Percentiles rank a stretch among this genome's conserved stretches.
phyloP scores from a whole-genome alignment of 441 rosid species.

The Breynia disticha region DNA sequence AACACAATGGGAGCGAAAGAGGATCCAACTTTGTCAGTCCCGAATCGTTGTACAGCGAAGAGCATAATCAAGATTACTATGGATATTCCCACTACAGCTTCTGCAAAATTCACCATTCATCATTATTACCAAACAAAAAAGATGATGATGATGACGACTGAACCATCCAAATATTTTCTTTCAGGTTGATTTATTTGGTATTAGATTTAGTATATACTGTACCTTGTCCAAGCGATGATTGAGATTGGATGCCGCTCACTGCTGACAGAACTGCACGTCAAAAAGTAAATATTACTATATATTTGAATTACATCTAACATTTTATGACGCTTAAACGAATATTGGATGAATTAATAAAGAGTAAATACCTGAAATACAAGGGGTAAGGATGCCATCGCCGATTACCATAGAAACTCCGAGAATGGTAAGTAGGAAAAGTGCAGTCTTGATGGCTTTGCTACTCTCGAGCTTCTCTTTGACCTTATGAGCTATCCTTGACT shows the following conservation, averaged over 20 bases:
- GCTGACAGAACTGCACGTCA: conserved; percentile 54
- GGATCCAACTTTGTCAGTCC: conserved; percentile 66
- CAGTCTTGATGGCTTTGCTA: conserved; percentile 20
- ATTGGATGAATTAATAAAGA: background rate
- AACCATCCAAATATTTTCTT: too few relatives aligned
- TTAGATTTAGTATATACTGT: background rate
- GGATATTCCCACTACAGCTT: conserved; percentile 48
- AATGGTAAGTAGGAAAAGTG: conserved; percentile 56
- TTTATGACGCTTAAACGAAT: too few relatives aligned
- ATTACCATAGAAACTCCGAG: conserved; percentile 80
- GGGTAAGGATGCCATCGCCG: conserved; percentile 81
- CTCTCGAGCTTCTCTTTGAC: conserved; percentile 45
- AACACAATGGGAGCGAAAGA: conserved; percentile 53
- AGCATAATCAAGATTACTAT: conserved; percentile 45
- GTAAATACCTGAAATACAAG: conserved; percentile 58
- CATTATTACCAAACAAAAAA: background rate
- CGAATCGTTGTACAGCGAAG: conserved; percentile 49
- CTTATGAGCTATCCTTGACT: conserved; percentile 30
- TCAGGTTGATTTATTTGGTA: too few relatives aligned
- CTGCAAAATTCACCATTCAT: conserved; percentile 24
- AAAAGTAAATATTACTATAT: too few relatives aligned
- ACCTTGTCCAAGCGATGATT: conserved; percentile 43
- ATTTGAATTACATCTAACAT: too few relatives aligned
- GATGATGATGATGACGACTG: too few relatives aligned
- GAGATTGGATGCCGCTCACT: conserved; percentile 48